Evolutionary conservation across 768 basidiomycete species (phyloP), one percentile per base, ranked within the genome.

Genomic region (Hysterangium stoloniferum): DNA sequence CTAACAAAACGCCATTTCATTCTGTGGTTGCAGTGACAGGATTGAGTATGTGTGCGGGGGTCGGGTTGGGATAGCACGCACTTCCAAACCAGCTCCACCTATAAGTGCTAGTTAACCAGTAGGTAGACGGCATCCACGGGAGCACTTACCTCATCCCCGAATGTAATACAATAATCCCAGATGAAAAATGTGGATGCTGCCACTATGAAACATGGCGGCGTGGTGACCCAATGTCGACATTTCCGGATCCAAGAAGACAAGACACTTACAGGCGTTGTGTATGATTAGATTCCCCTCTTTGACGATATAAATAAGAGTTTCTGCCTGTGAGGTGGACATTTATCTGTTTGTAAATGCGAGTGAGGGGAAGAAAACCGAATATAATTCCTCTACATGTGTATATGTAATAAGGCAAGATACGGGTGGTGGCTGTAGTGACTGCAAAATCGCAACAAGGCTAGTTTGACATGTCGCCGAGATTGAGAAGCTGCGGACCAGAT

Each of bases 301-400:
- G 17, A 84, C 86, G 34, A 87, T 86, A 41, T 95, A 67, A 9
- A 96, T 93, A 62, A n/a, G n/a, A n/a, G n/a, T n/a, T n/a, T n/a
- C n/a, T n/a, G n/a, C n/a, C n/a, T n/a, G n/a, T n/a, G n/a, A n/a
- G n/a, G n/a, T n/a, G n/a, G n/a, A n/a, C n/a, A n/a, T n/a, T n/a
- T n/a, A n/a, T n/a, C n/a, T n/a, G n/a, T n/a, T n/a, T n/a, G n/a
- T n/a, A n/a, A n/a, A n/a, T n/a, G n/a, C n/a, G n/a, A n/a, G n/a
- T n/a, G n/a, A n/a, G n/a, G n/a, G n/a, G n/a, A n/a, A n/a, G n/a
- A n/a, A n/a, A n/a, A n/a, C n/a, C n/a, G n/a, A n/a, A n/a, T n/a
- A n/a, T n/a, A n/a, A n/a, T n/a, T n/a, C n/a, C n/a, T n/a, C n/a
- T n/a, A n/a, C n/a, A n/a, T n/a, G n/a, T n/a, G n/a, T n/a, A n/a